A percentile compares a stretch with the other conserved stretches of the same genome.
Evolutionary conservation across 2,329 filamentous ascomycete species (phyloP).

Genomic region (Phaeomoniella chlamydospora): DNA sequence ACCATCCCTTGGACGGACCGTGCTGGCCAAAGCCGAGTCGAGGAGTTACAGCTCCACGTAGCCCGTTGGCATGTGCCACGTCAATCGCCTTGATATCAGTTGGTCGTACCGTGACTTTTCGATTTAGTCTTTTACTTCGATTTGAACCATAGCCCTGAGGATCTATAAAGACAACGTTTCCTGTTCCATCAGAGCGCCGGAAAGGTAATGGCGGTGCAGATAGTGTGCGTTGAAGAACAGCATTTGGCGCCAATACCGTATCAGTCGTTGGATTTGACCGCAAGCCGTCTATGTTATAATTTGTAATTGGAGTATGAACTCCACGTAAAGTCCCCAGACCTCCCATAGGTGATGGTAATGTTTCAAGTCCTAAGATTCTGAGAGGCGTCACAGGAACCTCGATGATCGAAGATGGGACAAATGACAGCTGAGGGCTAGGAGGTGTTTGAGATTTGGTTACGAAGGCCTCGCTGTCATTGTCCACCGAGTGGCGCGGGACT

Average conservation of each 20-base stretch:
- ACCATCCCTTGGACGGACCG: slow-evolving; percentile 2
- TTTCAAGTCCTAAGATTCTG: slow-evolving; percentile 6
- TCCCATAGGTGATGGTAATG: slow-evolving; percentile 8
- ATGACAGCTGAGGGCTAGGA: background rate
- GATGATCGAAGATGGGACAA: background rate
- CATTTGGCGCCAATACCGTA: slow-evolving; percentile 2
- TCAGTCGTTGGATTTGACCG: slow-evolving; percentile 8
- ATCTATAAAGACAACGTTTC: background rate
- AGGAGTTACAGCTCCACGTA: background rate
- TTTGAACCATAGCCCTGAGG: background rate
- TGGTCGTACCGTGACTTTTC: slow-evolving; percentile 12
- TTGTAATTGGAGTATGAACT: slow-evolving; percentile 1
- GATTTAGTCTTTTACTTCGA: slow-evolving; percentile 1
- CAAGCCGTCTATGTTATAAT: slow-evolving; percentile 7
- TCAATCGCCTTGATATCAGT: slow-evolving; percentile 6
- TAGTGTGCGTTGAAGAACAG: slow-evolving; percentile 7
- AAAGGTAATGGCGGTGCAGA: slow-evolving; percentile 7
- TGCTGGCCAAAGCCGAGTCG: background rate
- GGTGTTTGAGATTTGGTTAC: background rate
- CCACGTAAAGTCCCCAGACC: slow-evolving; percentile 9
- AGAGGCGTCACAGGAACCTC: slow-evolving; percentile 5
- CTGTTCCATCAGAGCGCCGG: background rate
- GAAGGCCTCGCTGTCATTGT: too few relatives aligned
- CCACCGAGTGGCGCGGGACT: too few relatives aligned
- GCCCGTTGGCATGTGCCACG: slow-evolving; percentile 5